These are phyloP conservation scores for Komagataella phaffii DNA, from an alignment of 805 yeast genomes.

Conservation along the genomic window DNA sequence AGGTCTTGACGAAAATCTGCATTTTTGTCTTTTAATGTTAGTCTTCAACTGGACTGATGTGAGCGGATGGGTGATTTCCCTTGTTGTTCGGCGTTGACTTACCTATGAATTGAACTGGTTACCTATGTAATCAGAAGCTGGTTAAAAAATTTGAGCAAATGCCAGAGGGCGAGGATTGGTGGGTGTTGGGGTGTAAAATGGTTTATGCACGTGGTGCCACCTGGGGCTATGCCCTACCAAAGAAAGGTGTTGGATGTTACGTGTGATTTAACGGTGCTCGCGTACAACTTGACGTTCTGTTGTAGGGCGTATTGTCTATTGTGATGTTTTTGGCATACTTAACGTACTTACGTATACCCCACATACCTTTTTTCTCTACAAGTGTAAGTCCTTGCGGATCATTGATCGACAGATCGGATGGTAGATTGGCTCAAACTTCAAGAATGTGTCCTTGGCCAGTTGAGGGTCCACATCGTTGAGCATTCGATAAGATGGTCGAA, in stretches of 20 bases:
- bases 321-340: neutral
- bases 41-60: neutral
- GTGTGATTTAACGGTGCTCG: neutral
- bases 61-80: neutral
- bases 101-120: neutral
- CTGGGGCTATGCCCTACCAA: neutral
- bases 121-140: neutral
- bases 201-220: neutral
- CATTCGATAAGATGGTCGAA: conserved; percentile 70
- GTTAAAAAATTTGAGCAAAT: neutral
- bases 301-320: neutral
- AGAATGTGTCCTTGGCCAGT: conserved; percentile 55
- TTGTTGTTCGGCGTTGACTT: neutral
- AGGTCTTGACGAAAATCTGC: conserved; percentile 99
- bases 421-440: conserved; percentile 41
- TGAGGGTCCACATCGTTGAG: conserved; percentile 50
- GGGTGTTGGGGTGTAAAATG: neutral
- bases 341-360: neutral
- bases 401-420: conserved; percentile 78
- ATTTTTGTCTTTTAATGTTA: conserved; percentile 20
- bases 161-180: neutral
- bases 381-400: conserved; percentile 72
- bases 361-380: conserved; percentile 8
- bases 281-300: neutral
- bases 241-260: neutral